Evolutionary conservation across 2,329 filamentous ascomycete genomes (phyloP).

Genomic region (Leptographium wingfieldii): DNA sequence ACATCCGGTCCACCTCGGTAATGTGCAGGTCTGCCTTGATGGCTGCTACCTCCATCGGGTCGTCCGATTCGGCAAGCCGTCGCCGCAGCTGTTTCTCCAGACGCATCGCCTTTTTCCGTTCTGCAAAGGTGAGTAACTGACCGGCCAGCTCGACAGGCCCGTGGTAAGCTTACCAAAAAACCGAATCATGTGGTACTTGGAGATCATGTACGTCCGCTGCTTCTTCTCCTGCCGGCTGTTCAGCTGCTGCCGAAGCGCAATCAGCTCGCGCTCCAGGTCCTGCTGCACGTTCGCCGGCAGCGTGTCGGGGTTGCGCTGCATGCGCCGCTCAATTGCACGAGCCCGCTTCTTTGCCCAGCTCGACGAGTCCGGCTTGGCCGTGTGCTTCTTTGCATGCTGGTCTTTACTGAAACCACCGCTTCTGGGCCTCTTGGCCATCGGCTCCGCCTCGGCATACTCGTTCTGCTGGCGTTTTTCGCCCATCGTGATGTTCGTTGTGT

Average conservation of each 20-base stretch:
- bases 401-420: not conserved
- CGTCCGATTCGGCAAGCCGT: slow-evolving; percentile 38
- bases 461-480: slow-evolving; percentile 19
- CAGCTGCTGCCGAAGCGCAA: slow-evolving; percentile 52
- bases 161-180: slow-evolving; percentile 57
- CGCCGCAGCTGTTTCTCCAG: slow-evolving; percentile 52
- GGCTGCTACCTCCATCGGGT: slow-evolving; percentile 35
- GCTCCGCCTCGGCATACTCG: slow-evolving; percentile 10
- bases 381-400: slow-evolving; percentile 21
- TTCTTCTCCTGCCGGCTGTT: slow-evolving; percentile 45
- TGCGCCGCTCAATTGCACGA: slow-evolving; percentile 53
- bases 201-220: slow-evolving; percentile 56
- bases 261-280: slow-evolving; percentile 61
- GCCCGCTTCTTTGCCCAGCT: slow-evolving; percentile 59
- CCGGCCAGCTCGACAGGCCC: not conserved
- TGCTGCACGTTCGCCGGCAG: slow-evolving; percentile 55
- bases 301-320: slow-evolving; percentile 42
- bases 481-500: slow-evolving; percentile 12
- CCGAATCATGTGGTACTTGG: slow-evolving; percentile 69
- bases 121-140: slow-evolving; percentile 23
- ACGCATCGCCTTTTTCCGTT: slow-evolving; percentile 60
- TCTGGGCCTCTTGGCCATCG: slow-evolving; percentile 12
- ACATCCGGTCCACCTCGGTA: slow-evolving; percentile 62
- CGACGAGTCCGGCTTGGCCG: slow-evolving; percentile 33
- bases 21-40: slow-evolving; percentile 49